Evolutionary conservation across 306 rosid genomes (phyloP).

Genomic region (Castanea sativa): DNA sequence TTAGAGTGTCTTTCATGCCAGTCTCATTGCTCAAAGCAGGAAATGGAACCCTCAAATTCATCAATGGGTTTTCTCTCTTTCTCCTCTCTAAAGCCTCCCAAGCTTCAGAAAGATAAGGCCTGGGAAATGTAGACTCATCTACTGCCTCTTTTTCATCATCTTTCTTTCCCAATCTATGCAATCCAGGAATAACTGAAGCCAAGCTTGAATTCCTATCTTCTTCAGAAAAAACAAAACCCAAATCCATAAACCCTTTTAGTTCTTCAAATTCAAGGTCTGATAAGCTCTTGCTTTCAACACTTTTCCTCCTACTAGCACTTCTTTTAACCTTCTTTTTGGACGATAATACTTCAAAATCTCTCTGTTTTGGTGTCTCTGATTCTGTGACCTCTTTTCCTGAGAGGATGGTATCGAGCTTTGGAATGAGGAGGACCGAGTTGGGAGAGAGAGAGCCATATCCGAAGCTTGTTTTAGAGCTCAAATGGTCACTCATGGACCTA

Average conservation of each 20-base stretch:
- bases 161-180: conserved; percentile 66
- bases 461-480: conserved; percentile 47
- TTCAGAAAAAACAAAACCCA: conserved; percentile 85
- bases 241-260: conserved; percentile 84
- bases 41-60: conserved; percentile 55
- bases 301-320: conserved; percentile 19
- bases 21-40: conserved; percentile 50
- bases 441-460: conserved; percentile 39
- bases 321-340: conserved; percentile 24
- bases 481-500: conserved; percentile 71
- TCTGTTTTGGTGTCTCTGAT: conserved; percentile 4
- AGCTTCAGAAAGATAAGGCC: conserved; percentile 92
- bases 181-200: conserved; percentile 80
- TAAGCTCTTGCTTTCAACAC: conserved; percentile 61
- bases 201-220: conserved; percentile 71
- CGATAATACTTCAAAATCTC: conserved; percentile 11
- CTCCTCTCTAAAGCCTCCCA: conserved; percentile 56
- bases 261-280: conserved; percentile 85
- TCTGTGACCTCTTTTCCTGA: conserved; percentile 51
- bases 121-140: conserved; percentile 35
- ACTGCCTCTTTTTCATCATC: conserved; percentile 24
- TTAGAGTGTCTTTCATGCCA: conserved; percentile 70
- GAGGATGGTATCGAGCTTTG: conserved; percentile 46
- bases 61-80: conserved; percentile 45
- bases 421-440: conserved; percentile 35